A percentile compares a stretch with the other conserved stretches of the same genome.
Conservation (phyloP, 257 asterid species). For the Lavandula angustifolia region DNA sequence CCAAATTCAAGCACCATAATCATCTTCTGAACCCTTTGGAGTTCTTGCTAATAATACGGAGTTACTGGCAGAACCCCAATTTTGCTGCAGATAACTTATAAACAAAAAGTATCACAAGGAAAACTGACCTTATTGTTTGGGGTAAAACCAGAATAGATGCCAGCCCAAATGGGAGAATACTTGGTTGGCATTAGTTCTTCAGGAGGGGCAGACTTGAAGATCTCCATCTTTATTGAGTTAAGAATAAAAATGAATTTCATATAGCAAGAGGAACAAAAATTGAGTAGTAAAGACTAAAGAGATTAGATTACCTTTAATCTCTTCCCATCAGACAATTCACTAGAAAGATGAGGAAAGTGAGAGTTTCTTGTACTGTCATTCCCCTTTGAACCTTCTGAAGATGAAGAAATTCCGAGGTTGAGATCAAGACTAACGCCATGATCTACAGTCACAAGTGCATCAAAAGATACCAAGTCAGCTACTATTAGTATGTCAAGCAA, state of each 20-base stretch:
- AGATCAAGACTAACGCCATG: conserved; percentile 70
- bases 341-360: conserved; percentile 37
- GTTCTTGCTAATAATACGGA: not conserved
- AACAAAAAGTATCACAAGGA: not conserved
- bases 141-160: conserved; percentile 48
- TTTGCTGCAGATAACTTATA: not conserved
- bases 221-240: no score
- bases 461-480: conserved; percentile 23
- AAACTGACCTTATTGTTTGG: conserved; percentile 55
- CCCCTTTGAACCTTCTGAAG: conserved; percentile 46
- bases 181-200: conserved; percentile 53
- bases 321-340: conserved; percentile 50
- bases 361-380: conserved; percentile 34
- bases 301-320: conserved; percentile 52
- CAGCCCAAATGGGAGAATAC: conserved; percentile 49
- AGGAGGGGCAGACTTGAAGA: conserved; percentile 35
- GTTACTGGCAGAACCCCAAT: not conserved
- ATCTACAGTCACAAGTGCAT: conserved; percentile 45
- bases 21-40: not conserved
- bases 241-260: no score
- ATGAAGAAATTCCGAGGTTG: conserved; percentile 77
- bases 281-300: not conserved
- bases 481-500: not conserved
- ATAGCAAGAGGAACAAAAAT: no score
- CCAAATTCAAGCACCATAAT: not conserved